Evolutionary conservation across 306 rosid genomes (phyloP), one percentile per base, ranked within the genome.

Genomic region (Pterocarpus santalinus): DNA sequence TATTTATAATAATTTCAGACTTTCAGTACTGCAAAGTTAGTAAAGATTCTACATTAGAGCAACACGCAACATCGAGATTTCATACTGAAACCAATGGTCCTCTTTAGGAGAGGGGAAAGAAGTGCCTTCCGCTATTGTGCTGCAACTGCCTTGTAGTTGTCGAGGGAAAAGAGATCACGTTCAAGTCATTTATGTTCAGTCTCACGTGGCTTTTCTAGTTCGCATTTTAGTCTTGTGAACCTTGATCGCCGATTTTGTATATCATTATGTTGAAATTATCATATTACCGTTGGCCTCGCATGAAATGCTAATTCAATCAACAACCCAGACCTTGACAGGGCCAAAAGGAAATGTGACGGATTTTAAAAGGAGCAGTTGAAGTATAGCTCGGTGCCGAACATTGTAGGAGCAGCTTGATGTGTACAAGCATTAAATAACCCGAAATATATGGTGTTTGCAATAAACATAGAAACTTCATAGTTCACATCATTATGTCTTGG

Each of bases 361-460:
- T 57, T 22, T 57, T 57, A 28, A 15, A 38, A 64, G 64, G 2
- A 62, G 28, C 5, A 46, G 47, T n/a, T 46, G 15, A 65, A 36
- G 44, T 15, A 5, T 65, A 65, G 53, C 28, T 67, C 11, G 46
- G 60, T 57, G 49, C 51, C 51, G 5, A 79, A 69, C 39, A 35
- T 43, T 69, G 35, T 69, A 79, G 69, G 61, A 15, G 36, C 69
- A 33, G 69, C 34, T 78, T 78, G 38, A 57, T 43, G 75, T 41
- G 75, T 65, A 8, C 7, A 28, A 28, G 7, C 58, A 67, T 39
- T 67, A 14, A 58, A 69, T 69, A 9, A 16, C 58, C 10, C 32
- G 51, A 58, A 11, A 36, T 32, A 12, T 8, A 16, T 22, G 74
- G 47, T 39, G 70, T 10, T 43, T 5, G 52, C 69, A 44, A 43